A percentile compares a stretch with the other conserved stretches of the same genome.
phyloP scores from a whole-genome alignment of 73 alveolate species.

The Paramecium biaurelia region DNA sequence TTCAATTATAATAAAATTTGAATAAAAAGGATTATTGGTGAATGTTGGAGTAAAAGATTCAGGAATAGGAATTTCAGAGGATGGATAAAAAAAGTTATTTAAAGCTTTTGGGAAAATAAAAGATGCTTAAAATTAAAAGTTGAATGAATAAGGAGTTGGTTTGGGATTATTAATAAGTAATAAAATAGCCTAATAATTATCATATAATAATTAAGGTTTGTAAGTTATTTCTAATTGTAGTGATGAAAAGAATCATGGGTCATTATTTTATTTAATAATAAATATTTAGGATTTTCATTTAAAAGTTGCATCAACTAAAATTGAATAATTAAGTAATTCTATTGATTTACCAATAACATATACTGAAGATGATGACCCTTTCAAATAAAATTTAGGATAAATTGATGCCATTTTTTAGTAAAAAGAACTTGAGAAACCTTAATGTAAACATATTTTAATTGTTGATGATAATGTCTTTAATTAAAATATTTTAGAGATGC shows the following conservation, averaged over 20 bases:
- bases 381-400: neutral
- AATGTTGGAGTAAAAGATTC: constrained; percentile 64
- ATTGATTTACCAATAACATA: neutral
- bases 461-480: constrained; percentile 19
- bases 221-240: neutral
- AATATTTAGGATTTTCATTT: neutral
- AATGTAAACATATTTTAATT: neutral
- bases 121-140: neutral
- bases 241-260: neutral
- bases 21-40: neutral
- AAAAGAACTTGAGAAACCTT: neutral
- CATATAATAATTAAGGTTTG: neutral
- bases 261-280: neutral
- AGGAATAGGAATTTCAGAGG: constrained; percentile 68
- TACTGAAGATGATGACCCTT: neutral
- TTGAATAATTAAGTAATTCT: neutral
- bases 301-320: neutral
- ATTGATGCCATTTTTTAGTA: neutral
- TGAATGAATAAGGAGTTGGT: constrained; percentile 22
- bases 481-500: neutral
- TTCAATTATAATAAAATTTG: constrained; percentile 50
- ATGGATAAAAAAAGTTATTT: constrained; percentile 50
- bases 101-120: constrained; percentile 64
- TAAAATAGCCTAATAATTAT: neutral
- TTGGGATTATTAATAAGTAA: constrained; percentile 14